phyloP scores from a whole-genome alignment of 1,284 basidiomycete species.

The Boletus austroedulis region DNA sequence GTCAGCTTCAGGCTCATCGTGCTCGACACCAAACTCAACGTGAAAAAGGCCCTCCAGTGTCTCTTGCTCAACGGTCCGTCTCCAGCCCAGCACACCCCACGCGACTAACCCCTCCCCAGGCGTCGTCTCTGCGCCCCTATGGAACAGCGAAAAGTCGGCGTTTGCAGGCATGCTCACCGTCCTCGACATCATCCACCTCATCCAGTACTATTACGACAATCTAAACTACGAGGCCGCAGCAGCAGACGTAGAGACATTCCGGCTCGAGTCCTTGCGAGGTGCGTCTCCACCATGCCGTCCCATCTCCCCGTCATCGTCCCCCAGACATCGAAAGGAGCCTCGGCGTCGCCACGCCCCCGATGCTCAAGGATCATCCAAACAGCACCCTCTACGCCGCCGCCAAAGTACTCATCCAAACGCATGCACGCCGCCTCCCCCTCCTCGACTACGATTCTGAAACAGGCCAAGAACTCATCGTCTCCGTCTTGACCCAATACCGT shows the following conservation, averaged over 20 bases:
- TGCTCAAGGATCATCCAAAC: constrained; percentile 86
- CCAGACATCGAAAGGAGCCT: constrained; percentile 92
- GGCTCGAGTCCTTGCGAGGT: constrained; percentile 87
- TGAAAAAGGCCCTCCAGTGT: constrained; percentile 90
- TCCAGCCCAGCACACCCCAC: not conserved
- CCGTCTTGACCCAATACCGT: constrained; percentile 95
- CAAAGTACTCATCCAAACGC: constrained; percentile 89
- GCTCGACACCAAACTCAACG: constrained; percentile 90
- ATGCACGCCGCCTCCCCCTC: constrained; percentile 90
- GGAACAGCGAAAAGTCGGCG: constrained; percentile 87
- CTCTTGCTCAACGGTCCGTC: constrained; percentile 79
- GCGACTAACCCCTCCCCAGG: constrained; percentile 46
- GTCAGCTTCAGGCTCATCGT: constrained; percentile 96
- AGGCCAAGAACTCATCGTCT: constrained; percentile 93
- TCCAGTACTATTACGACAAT: constrained; percentile 92
- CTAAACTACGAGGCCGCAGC: constrained; percentile 86
- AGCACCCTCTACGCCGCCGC: constrained; percentile 90
- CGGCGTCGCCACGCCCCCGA: constrained; percentile 88
- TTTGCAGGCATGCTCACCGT: constrained; percentile 98
- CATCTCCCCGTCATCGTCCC: constrained; percentile 11
- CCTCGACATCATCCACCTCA: constrained; percentile 93
- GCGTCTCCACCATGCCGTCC: constrained; percentile 25
- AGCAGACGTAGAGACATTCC: constrained; percentile 92
- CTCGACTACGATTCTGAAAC: constrained; percentile 94
- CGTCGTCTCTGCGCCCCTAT: constrained; percentile 97